These are phyloP conservation scores for Picochlorum sp. DNA, from an alignment of 139 green algal species.

Conservation along the genomic window DNA sequence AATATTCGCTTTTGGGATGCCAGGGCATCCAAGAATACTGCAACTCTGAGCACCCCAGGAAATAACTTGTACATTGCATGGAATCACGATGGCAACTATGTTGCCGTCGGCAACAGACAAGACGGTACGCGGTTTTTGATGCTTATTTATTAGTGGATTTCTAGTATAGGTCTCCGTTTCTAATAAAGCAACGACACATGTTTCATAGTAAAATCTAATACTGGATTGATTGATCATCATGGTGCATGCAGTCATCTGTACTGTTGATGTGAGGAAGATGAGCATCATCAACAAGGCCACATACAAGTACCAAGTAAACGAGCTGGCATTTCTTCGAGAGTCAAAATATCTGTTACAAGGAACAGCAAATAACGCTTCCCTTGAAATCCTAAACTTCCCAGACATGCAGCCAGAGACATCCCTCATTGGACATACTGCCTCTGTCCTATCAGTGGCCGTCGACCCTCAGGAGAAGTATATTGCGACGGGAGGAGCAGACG, in stretches of 20 bases:
- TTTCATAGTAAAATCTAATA: background rate
- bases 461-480: slow-evolving; percentile 17
- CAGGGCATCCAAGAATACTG: slow-evolving; percentile 17
- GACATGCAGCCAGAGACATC: slow-evolving; percentile 8
- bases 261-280: slow-evolving; percentile 26
- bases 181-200: background rate
- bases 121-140: background rate
- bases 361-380: slow-evolving; percentile 10
- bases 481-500: slow-evolving; percentile 23
- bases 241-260: slow-evolving; percentile 17
- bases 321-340: slow-evolving; percentile 11
- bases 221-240: background rate
- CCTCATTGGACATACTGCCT: slow-evolving; percentile 19
- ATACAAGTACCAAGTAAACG: slow-evolving; percentile 26
- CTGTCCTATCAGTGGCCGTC: slow-evolving; percentile 14
- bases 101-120: slow-evolving; percentile 23
- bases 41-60: slow-evolving; percentile 17
- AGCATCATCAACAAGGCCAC: slow-evolving; percentile 21
- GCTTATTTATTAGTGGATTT: too few relatives aligned
- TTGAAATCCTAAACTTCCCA: slow-evolving; percentile 19
- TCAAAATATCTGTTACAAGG: slow-evolving; percentile 8
- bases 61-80: slow-evolving; percentile 28
- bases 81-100: slow-evolving; percentile 19
- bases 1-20: slow-evolving; percentile 31
- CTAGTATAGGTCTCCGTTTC: background rate